Conservation (phyloP, 805 yeast genomes). For the Schwanniomyces yamadae region DNA sequence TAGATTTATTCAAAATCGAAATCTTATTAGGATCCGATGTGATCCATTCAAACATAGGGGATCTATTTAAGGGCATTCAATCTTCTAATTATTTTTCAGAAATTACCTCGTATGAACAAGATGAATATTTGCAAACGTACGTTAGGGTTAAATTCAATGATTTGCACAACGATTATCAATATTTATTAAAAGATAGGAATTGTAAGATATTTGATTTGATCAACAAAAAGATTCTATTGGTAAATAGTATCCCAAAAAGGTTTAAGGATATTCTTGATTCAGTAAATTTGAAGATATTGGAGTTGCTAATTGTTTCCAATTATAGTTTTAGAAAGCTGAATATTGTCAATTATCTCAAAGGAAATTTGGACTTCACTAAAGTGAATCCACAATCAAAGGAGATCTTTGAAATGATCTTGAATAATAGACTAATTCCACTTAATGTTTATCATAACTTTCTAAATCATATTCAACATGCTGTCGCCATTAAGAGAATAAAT, state of each 20-base stretch:
- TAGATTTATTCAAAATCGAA: slow-evolving; percentile 3
- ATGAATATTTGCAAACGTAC: slow-evolving; percentile 4
- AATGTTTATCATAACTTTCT: slow-evolving; percentile 14
- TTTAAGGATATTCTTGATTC: slow-evolving; percentile 7
- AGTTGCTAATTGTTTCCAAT: slow-evolving; percentile 29
- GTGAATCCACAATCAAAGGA: slow-evolving; percentile 5
- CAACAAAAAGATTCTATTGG: slow-evolving; percentile 29
- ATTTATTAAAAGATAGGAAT: slow-evolving; percentile 14
- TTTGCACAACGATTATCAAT: slow-evolving; percentile 31
- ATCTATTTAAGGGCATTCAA: not conserved
- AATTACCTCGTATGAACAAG: not conserved
- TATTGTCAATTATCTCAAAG: slow-evolving; percentile 18
- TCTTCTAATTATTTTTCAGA: slow-evolving; percentile 1
- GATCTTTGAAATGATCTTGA: slow-evolving; percentile 9
- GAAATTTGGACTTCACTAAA: slow-evolving; percentile 2
- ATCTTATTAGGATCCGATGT: not conserved
- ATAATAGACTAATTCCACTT: slow-evolving; percentile 15
- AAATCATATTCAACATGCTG: not conserved
- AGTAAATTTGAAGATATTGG: slow-evolving; percentile 28
- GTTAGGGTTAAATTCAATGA: slow-evolving; percentile 31
- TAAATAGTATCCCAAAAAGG: slow-evolving; percentile 12
- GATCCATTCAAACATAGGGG: slow-evolving; percentile 1
- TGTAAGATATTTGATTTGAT: slow-evolving; percentile 25
- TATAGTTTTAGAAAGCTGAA: slow-evolving; percentile 33
- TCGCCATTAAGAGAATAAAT: slow-evolving; percentile 10